Evolutionary conservation across 176 grass and related monocot genomes (phyloP).

Genomic region (Lolium rigidum): DNA sequence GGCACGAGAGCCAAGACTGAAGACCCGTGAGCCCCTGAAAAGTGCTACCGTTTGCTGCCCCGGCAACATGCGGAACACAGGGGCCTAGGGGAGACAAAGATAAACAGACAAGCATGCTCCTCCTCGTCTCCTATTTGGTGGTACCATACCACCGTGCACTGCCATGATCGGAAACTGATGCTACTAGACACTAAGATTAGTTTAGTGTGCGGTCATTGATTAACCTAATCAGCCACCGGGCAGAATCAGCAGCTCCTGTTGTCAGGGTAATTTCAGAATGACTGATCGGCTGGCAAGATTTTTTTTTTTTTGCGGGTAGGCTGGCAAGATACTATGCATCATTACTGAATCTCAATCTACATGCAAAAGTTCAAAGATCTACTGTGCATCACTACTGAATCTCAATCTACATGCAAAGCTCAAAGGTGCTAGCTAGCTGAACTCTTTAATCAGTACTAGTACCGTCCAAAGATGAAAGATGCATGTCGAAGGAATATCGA

Average conservation of each 20-base stretch:
- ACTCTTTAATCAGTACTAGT: neutral
- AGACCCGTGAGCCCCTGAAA: conserved; percentile 40
- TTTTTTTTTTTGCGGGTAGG: too few species aligned
- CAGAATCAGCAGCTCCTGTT: neutral
- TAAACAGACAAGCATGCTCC: conserved; percentile 39
- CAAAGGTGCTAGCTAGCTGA: neutral
- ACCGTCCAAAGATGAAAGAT: neutral
- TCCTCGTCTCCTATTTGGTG: neutral
- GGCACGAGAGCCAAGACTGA: neutral
- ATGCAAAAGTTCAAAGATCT: neutral
- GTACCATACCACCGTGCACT: neutral
- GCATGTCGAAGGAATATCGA: neutral
- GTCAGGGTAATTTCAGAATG: conserved; percentile 4
- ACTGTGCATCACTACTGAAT: neutral
- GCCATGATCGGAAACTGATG: neutral
- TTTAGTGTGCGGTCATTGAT: neutral
- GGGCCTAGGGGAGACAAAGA: conserved; percentile 30
- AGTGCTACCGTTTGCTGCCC: neutral
- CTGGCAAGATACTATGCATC: conserved; percentile 7
- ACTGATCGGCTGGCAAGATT: neutral
- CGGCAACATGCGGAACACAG: conserved; percentile 43
- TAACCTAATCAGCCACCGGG: conserved; percentile 1
- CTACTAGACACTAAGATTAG: neutral
- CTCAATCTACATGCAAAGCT: conserved; percentile 9
- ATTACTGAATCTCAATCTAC: neutral